Evolutionary conservation across 306 rosid species (phyloP).

Genomic region (Cicer yamashitae): DNA sequence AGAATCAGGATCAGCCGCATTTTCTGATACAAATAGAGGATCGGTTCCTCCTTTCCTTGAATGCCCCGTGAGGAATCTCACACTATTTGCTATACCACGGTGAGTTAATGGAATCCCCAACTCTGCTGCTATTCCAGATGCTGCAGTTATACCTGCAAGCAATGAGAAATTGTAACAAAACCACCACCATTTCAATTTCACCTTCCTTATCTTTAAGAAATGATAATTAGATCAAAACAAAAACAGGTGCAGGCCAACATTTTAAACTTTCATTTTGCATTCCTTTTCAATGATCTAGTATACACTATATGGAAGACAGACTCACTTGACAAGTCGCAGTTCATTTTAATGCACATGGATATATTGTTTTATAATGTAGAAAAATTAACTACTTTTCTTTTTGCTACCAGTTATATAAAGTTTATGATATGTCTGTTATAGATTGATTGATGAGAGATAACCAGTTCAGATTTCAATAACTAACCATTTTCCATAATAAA

Average conservation of each 20-base stretch:
- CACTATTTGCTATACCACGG: conserved; percentile 81
- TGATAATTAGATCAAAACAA: background rate
- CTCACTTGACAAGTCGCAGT: background rate
- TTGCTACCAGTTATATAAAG: background rate
- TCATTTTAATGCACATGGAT: conserved; percentile 1
- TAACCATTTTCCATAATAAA: conserved; percentile 3
- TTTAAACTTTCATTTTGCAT: conserved; percentile 9
- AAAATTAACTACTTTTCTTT: background rate
- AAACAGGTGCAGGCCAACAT: background rate
- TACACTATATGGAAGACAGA: background rate
- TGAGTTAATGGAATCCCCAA: conserved; percentile 93
- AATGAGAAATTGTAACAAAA: conserved; percentile 30
- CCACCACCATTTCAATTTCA: background rate
- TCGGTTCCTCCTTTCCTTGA: conserved; percentile 90
- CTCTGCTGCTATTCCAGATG: conserved; percentile 94
- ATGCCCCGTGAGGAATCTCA: conserved; percentile 91
- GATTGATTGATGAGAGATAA: background rate
- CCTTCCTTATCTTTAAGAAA: background rate
- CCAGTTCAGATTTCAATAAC: conserved; percentile 18
- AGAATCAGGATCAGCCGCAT: conserved; percentile 85
- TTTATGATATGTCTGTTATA: conserved; percentile 4
- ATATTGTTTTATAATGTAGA: background rate
- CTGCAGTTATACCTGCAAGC: conserved; percentile 87
- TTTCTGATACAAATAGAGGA: conserved; percentile 90
- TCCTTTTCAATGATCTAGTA: background rate